Evolutionary conservation across 2,329 filamentous ascomycete genomes (phyloP), one percentile per base, ranked within the genome.

Genomic region (Amesomyces nigricolor): DNA sequence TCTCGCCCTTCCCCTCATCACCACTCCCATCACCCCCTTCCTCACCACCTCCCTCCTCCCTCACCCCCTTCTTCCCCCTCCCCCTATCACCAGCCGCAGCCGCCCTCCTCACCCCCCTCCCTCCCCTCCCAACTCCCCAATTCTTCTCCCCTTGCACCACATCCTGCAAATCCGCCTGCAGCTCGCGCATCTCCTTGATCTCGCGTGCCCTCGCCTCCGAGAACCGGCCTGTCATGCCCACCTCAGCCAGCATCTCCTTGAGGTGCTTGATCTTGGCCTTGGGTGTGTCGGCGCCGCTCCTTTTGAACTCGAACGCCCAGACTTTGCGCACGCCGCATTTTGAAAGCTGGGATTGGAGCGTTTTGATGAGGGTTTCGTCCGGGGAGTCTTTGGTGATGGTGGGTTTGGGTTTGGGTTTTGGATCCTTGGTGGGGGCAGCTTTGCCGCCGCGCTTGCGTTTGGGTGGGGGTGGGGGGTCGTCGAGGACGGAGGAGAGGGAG

Each of bases 301-400:
- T 76, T 68, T 89, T 89, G 29, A 99, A 78, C 71, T 96, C 90
- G 60, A 87, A 84, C 48, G 81, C 82, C 92, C 94, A 99, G 58
- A 96, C 81, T 68, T 96, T 97, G 51, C 90, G 87, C 53, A 96
- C 83, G 30, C 92, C 92, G 66, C 92, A 99, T 71, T 96, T 96
- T 45, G 86, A 73, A 6, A 99, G 80, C 71, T 92, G 90, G 8
- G 84, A 82, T 72, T 97, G 92, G 3, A 97, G 77, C 47, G 85
- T 87, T 71, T 96, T 97, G 67, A 96, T 87, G 68, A 95, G 88
- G 3, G 81, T 84, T 57, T 89, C 83, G 58, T 91, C 81, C 0
- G 86, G 81, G 16, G 84, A 39, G 65, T 74, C 69, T 58, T 74
- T 73, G 46, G 66, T 73, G 49, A 67, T 55, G 1, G 32, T 35